A percentile compares a stretch with the other conserved stretches of the same genome.
phyloP scores from a whole-genome alignment of 108 stramenopile species.

The Mediolabrus comicus region DNA sequence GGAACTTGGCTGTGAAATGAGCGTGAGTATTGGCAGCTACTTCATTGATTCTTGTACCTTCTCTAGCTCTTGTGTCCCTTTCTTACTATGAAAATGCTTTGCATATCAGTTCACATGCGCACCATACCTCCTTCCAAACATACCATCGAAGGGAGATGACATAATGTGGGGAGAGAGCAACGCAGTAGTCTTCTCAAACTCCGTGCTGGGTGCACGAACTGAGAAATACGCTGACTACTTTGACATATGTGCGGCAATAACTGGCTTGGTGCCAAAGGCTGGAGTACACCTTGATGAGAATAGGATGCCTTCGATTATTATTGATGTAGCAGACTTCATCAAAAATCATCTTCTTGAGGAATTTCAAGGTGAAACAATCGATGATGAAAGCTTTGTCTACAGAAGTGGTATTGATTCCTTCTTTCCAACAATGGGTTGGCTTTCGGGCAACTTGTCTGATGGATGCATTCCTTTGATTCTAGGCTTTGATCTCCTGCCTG shows the following conservation, averaged over 20 bases:
- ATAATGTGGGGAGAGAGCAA: constrained; percentile 83
- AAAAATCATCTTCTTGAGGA: constrained; percentile 16
- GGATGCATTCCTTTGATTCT: constrained; percentile 72
- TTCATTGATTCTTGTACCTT: background rate
- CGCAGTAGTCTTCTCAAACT: constrained; percentile 84
- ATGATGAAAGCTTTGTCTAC: constrained; percentile 5
- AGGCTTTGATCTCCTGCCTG: constrained; percentile 58
- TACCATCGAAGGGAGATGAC: constrained; percentile 46
- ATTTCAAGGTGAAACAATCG: background rate
- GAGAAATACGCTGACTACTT: constrained; percentile 89
- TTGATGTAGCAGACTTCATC: constrained; percentile 52
- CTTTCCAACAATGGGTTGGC: constrained; percentile 72
- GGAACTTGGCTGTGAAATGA: constrained; percentile 58
- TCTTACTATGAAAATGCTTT: background rate
- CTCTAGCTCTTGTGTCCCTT: background rate
- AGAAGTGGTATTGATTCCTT: constrained; percentile 49
- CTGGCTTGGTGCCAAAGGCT: constrained; percentile 57
- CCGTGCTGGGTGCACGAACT: constrained; percentile 74
- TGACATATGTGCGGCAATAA: constrained; percentile 79
- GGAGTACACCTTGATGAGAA: constrained; percentile 65
- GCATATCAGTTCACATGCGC: constrained; percentile 82
- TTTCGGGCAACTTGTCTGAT: constrained; percentile 72
- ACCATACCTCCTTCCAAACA: constrained; percentile 64
- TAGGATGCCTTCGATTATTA: constrained; percentile 51
- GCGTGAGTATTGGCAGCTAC: constrained; percentile 3